Conservation (phyloP, 306 rosid species). For the Begonia fuchsioides region DNA sequence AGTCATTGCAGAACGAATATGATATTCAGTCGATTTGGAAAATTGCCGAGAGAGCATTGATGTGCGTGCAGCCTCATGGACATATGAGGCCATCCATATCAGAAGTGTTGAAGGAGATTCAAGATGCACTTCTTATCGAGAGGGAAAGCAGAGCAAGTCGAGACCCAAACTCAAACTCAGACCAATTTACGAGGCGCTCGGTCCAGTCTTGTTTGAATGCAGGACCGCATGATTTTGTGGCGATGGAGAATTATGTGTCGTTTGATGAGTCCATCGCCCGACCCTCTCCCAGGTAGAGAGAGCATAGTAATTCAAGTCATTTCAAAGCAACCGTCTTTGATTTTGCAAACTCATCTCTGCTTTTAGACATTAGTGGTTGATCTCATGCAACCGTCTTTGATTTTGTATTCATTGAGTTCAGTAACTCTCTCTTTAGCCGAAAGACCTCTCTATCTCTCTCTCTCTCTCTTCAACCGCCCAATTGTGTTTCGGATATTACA, state of each 20-base stretch:
- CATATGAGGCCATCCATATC: constrained; percentile 83
- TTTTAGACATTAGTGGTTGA: too few relatives aligned
- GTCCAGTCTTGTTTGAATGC: constrained; percentile 50
- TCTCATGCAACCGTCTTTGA: too few relatives aligned
- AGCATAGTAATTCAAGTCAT: too few relatives aligned
- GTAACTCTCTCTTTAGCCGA: too few relatives aligned
- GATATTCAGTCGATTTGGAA: constrained; percentile 99
- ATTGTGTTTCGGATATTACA: too few relatives aligned
- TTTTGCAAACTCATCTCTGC: too few relatives aligned
- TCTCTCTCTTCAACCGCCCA: too few relatives aligned
- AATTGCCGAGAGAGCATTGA: constrained; percentile 92
- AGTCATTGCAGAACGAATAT: constrained; percentile 29
- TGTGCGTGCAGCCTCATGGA: constrained; percentile 92
- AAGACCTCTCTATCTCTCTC: too few relatives aligned
- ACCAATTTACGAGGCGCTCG: constrained; percentile 21
- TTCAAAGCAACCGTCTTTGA: too few relatives aligned
- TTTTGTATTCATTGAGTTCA: too few relatives aligned
- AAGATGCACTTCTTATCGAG: constrained; percentile 76
- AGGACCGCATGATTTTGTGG: constrained; percentile 57
- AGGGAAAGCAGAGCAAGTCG: constrained; percentile 35
- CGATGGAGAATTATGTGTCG: constrained; percentile 45
- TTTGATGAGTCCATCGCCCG: constrained; percentile 62
- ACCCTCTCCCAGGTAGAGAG: constrained; percentile 68
- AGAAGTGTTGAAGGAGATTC: constrained; percentile 92
- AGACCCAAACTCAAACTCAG: constrained; percentile 8